These are phyloP conservation scores for Pseudocercospora cruenta DNA, from an alignment of 2,329 filamentous ascomycete genomes.

Conservation along the genomic window DNA sequence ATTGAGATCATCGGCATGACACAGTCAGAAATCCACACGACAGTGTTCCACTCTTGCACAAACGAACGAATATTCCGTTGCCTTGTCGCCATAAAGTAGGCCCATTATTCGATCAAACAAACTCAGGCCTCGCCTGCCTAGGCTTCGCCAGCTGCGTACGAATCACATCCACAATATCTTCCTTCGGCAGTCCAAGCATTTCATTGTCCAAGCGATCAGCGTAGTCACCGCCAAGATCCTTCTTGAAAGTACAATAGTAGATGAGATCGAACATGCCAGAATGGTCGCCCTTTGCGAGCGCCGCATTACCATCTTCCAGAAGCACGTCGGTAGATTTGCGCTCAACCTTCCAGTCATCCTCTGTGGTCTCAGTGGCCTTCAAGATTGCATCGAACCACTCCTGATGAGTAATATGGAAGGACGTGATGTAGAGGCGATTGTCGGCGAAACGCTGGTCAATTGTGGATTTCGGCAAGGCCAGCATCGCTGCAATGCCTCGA, in stretches of 20 bases:
- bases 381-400: conserved; percentile 43
- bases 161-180: conserved; percentile 43
- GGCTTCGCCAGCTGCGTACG: conserved; percentile 24
- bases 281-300: not conserved
- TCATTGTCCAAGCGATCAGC: conserved; percentile 33
- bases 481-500: conserved; percentile 37
- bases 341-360: conserved; percentile 40
- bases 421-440: conserved; percentile 37
- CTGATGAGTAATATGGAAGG: conserved; percentile 41
- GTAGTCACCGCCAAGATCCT: conserved; percentile 24
- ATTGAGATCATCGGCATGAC: not conserved
- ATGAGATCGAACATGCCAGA: conserved; percentile 19
- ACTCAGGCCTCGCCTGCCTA: not conserved
- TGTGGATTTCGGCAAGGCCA: conserved; percentile 33
- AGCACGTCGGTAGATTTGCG: conserved; percentile 43
- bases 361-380: conserved; percentile 38
- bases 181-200: conserved; percentile 43
- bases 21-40: no score
- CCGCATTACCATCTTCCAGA: conserved; percentile 34
- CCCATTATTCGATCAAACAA: not conserved
- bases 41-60: no score
- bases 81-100: no score
- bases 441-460: conserved; percentile 31
- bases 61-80: no score
- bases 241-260: conserved; percentile 19